These are phyloP conservation scores for Exophiala sp. DNA, from an alignment of 2,329 filamentous ascomycete species.

Conservation along the genomic window DNA sequence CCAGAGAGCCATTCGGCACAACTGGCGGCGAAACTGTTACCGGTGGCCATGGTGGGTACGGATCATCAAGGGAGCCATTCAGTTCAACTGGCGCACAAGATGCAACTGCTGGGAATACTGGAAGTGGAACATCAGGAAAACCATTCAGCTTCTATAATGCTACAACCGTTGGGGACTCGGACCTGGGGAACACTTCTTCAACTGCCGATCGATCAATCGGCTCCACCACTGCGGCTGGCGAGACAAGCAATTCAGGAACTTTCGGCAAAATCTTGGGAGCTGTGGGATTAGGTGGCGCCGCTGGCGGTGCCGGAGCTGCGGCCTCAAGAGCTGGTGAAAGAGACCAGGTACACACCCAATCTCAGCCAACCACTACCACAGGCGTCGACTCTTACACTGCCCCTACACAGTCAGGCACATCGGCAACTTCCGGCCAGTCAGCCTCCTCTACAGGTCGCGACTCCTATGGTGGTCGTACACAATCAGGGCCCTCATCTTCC, in stretches of 20 bases:
- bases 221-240: background rate
- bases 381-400: conserved; percentile 21
- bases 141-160: background rate
- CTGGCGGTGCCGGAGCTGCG: conserved; percentile 10
- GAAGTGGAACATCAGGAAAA: background rate
- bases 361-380: conserved; percentile 20
- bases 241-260: conserved; percentile 9
- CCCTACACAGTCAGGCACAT: conserved; percentile 16
- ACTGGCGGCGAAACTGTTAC: background rate
- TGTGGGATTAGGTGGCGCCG: conserved; percentile 24
- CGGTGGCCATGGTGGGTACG: background rate
- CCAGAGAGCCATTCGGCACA: background rate
- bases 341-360: conserved; percentile 9
- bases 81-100: background rate
- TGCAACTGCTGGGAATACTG: background rate
- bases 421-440: too few species aligned
- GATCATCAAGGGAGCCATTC: background rate
- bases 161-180: conserved; percentile 8
- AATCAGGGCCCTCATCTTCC: background rate
- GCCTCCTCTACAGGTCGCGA: too few species aligned
- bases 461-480: background rate
- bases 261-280: conserved; percentile 24
- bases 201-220: conserved; percentile 6
- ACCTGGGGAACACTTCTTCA: conserved; percentile 6
- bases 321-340: conserved; percentile 3